phyloP scores from a whole-genome alignment of 495 filamentous ascomycete species.

The Letharia lupina region DNA sequence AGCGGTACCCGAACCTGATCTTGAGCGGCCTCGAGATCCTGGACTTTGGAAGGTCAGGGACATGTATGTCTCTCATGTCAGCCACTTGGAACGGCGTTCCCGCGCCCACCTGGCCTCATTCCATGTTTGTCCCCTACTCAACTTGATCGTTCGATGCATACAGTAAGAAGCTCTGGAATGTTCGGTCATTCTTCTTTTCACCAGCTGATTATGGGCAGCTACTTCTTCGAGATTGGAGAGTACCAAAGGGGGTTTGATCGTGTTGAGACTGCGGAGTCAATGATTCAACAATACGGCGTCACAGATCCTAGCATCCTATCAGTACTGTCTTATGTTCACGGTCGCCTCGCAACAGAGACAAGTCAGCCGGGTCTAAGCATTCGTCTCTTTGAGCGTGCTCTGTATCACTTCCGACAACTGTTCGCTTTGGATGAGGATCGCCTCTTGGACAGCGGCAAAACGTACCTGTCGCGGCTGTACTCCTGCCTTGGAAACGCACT shows the following conservation, averaged over 20 bases:
- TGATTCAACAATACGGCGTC: background rate
- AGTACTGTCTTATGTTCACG: background rate
- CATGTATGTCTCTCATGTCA: background rate
- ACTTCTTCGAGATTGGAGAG: conserved; percentile 4
- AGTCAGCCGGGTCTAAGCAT: background rate
- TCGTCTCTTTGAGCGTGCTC: background rate
- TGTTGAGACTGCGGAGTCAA: background rate
- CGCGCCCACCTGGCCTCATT: background rate
- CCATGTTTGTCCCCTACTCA: background rate
- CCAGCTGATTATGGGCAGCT: background rate
- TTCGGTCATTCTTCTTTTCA: too few species aligned
- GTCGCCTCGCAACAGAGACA: conserved; percentile 2
- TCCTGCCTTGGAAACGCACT: conserved; percentile 3
- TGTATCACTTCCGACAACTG: background rate
- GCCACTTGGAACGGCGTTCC: background rate
- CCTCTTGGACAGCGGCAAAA: background rate
- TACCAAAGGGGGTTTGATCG: background rate
- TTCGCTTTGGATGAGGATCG: background rate
- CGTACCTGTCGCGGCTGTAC: background rate
- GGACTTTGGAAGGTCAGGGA: background rate
- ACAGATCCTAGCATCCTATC: background rate
- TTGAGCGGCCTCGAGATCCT: conserved; percentile 1
- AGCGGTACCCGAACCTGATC: background rate
- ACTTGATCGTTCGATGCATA: background rate
- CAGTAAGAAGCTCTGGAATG: background rate